Evolutionary conservation across 2,329 filamentous ascomycete genomes (phyloP).

Genomic region (Cephalotrichum gorgonifer): DNA sequence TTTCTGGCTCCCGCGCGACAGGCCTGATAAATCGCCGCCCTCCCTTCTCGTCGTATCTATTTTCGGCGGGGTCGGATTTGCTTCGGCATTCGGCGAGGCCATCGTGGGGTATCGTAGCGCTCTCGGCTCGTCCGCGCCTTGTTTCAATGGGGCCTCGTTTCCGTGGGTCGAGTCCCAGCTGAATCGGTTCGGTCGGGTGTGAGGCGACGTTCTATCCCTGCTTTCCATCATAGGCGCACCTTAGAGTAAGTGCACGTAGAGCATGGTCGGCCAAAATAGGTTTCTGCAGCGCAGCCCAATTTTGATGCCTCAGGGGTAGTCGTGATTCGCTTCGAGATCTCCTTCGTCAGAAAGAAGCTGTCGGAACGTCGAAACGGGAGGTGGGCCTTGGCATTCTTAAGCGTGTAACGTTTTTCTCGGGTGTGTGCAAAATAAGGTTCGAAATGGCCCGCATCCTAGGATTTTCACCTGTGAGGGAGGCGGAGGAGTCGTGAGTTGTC

Average conservation of each 20-base stretch:
- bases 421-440: too few relatives aligned
- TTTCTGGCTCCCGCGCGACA: not conserved
- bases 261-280: too few relatives aligned
- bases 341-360: too few relatives aligned
- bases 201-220: not conserved
- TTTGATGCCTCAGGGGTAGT: too few relatives aligned
- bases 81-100: not conserved
- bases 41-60: not conserved
- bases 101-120: not conserved
- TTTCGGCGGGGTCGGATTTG: not conserved
- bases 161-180: not conserved
- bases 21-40: not conserved
- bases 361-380: too few relatives aligned
- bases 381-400: too few relatives aligned
- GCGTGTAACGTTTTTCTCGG: too few relatives aligned
- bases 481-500: too few relatives aligned
- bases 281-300: too few relatives aligned
- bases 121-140: not conserved
- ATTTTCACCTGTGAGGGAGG: too few relatives aligned
- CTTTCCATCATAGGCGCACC: not conserved
- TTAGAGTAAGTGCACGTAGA: not conserved
- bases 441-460: too few relatives aligned
- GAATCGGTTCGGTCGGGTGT: not conserved
- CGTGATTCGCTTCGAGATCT: too few relatives aligned
- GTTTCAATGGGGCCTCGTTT: not conserved